Base-by-base conservation (phyloP, 1,284 basidiomycete species). In the Boletus smithii region DNA sequence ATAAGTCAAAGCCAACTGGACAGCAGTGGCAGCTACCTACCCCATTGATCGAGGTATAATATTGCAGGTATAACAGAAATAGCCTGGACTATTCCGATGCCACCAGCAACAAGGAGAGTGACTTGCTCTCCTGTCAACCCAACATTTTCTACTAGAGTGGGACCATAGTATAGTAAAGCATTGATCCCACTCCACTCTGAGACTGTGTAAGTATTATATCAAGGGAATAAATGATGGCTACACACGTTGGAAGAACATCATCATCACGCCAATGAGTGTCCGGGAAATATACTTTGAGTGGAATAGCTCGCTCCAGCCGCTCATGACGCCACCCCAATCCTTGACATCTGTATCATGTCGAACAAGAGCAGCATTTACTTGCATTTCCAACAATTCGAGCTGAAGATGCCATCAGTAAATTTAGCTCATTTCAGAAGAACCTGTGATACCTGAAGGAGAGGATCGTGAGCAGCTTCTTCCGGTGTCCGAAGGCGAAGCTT, bases 181-280 rank as follows among this genome's bases (percentile, higher is more conserved):
- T 90, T 91, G 53, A 89, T 89, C 2, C 88, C 88, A 51, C 81
- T 84, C 87, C 87, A 89, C 69, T 89, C 87, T 89, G 56, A 17
- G 17, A 18, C 5, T 35, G 20, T 9, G 7, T 50, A 17, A 47
- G 44, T 46, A 42, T 35, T 16, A 24, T 36, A 17, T 17, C 13
- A 34, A 31, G 17, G 9, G 24, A 46, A 44, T 20, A 30, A 31
- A 17, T 4, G 8, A 31, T 20, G 3, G 2, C 18, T 17, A 69
- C 83, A 33, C 55, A 88, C 86, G 87, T 68, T 89, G 87, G 56
- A 88, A 89, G 47, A 86, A 79, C 83, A 88, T 88, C 59, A 88
- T 77, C 55, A 80, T 63, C 8, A 88, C 69, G 2, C 85, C 87
- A 40, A 89, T 76, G 60, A 77, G 64, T 0, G 87, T 88, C 32